Conservation (phyloP, 2,329 filamentous ascomycete genomes). For the Pyrenophora graminea region DNA sequence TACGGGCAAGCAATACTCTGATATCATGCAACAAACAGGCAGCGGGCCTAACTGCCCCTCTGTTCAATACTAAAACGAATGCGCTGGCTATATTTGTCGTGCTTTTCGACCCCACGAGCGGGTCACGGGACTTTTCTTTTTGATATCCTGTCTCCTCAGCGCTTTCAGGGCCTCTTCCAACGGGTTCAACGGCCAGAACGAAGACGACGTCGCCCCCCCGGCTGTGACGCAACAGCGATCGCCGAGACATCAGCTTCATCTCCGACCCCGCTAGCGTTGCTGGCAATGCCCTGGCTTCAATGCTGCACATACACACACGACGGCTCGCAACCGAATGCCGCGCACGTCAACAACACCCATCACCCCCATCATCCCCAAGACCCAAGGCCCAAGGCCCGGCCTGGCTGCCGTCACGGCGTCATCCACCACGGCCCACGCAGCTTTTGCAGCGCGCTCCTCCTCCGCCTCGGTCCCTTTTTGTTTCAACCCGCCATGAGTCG, state of each 20-base stretch:
- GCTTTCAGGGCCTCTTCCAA: constrained; percentile 4
- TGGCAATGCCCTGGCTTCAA: constrained; percentile 4
- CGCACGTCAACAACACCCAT: constrained; percentile 6
- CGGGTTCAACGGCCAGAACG: constrained; percentile 8
- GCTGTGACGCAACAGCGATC: constrained; percentile 13
- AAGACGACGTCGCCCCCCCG: background rate
- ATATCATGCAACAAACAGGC: too few relatives aligned
- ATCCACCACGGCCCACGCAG: constrained; percentile 1
- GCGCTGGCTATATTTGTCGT: background rate
- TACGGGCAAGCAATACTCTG: too few relatives aligned
- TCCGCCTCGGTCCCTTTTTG: constrained; percentile 12
- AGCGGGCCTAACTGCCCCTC: too few relatives aligned
- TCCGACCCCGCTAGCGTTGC: constrained; percentile 11
- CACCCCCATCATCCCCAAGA: background rate
- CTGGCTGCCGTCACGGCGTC: background rate
- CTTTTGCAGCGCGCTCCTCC: background rate
- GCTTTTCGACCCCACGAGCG: too few relatives aligned
- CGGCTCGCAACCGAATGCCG: constrained; percentile 7
- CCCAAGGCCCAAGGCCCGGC: background rate
- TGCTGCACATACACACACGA: background rate
- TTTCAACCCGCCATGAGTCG: constrained; percentile 26
- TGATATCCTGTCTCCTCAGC: background rate
- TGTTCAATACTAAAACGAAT: background rate
- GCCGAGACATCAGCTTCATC: constrained; percentile 7
- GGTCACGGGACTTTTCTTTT: constrained; percentile 7